Evolutionary conservation across 73 alveolate species (phyloP), one percentile per base, ranked within the genome.

Genomic region (Durusdinium trenchii): DNA sequence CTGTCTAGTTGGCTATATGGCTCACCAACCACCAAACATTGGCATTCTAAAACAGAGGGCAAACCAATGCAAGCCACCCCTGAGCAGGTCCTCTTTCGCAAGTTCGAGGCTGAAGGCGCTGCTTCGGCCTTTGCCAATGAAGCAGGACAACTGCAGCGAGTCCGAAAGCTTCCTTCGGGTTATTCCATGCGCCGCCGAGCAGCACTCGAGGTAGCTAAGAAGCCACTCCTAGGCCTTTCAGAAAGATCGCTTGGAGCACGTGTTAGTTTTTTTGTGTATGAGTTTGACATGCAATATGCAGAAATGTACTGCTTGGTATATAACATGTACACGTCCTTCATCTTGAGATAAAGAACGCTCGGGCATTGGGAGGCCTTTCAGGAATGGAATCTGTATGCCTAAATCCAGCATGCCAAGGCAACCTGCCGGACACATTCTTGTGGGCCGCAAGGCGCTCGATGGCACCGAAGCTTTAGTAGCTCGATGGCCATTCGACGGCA

Each of bases 61-160:
- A 60, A 32, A 32, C 30, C 18, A 32, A 32, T 60, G 30, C 73
- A 60, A 60, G 7, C 30, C 73, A 60, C 18, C 6, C 73, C 73
- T 60, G 30, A 60, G 43, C 95, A 90, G 98, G 98, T 91, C 76
- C 98, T 91, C 51, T 48, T 91, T 76, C 79, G 98, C 35, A 91
- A 91, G 50, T 91, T 91, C 82, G 98, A 69, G 32, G 90, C 87
- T 32, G 98, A 91, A 50, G 98, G 98, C n/a, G 98, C 98, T 46
- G 98, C 98, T 45, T 51, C 98, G 10, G 98, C 50, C 60, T 91
- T 91, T 61, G 85, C 57, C 28, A 28, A 35, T 43, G 57, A 50
- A 3, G 61, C 45, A 1, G 84, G 76, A n/a, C 90, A 36, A 78
- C 89, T 91, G 35, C 86, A n/a, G 57, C 64, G 98, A 45, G 3